Evolutionary conservation across 768 basidiomycete species (phyloP).

Genomic region (Termitomyces sp.): DNA sequence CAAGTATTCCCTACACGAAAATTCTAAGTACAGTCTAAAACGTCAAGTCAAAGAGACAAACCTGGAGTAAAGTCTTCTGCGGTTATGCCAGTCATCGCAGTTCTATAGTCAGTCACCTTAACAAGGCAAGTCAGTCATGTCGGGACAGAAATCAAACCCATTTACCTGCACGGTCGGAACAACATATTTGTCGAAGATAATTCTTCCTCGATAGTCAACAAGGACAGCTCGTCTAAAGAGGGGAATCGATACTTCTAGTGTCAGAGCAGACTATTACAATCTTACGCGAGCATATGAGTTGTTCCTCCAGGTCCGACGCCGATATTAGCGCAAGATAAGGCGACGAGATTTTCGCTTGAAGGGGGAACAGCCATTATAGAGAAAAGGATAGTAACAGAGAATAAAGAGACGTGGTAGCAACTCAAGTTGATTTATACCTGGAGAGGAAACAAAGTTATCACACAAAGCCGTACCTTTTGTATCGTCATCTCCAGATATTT

Average conservation of each 20-base stretch:
- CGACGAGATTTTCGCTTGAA: constrained; percentile 41
- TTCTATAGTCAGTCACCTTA: constrained; percentile 70
- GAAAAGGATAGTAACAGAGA: constrained; percentile 9
- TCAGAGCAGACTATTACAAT: constrained; percentile 11
- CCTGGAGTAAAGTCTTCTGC: constrained; percentile 34
- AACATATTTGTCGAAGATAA: constrained; percentile 61
- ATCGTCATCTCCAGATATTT: constrained; percentile 6
- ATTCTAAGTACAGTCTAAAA: neutral
- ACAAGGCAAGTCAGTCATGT: constrained; percentile 3
- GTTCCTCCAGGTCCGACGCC: constrained; percentile 79
- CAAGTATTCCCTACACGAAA: constrained; percentile 38
- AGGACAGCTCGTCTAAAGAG: constrained; percentile 39
- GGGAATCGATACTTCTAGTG: neutral
- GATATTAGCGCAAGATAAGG: constrained; percentile 64
- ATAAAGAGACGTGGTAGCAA: neutral
- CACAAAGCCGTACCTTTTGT: constrained; percentile 9
- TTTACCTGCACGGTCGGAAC: constrained; percentile 49
- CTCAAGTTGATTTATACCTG: constrained; percentile 12
- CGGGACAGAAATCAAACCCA: neutral
- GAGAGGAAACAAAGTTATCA: constrained; percentile 11
- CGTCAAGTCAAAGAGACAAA: constrained; percentile 15
- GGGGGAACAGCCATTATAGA: constrained; percentile 30
- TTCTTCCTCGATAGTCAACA: constrained; percentile 52
- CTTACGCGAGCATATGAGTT: constrained; percentile 79
- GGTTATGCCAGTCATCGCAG: constrained; percentile 52